These are phyloP conservation scores for Talaromyces piceae DNA, from an alignment of 2,329 filamentous ascomycete genomes.

Conservation along the genomic window DNA sequence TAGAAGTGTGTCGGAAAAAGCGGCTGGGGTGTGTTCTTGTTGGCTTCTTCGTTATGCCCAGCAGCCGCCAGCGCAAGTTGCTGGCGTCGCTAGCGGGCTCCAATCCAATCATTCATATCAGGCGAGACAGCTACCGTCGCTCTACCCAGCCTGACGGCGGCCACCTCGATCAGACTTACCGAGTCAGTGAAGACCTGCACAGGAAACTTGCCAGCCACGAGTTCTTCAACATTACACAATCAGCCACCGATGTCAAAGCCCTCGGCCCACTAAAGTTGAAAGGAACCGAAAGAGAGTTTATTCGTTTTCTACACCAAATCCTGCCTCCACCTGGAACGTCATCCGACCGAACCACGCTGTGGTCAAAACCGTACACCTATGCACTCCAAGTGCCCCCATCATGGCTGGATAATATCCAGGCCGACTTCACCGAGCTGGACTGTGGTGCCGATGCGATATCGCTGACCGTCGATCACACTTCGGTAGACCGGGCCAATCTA, in stretches of 20 bases:
- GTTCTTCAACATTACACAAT: slow-evolving; percentile 67
- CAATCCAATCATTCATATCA: slow-evolving; percentile 64
- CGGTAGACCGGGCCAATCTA: not conserved
- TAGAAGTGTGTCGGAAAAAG: slow-evolving; percentile 53
- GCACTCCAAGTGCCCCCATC: slow-evolving; percentile 57
- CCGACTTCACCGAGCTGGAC: slow-evolving; percentile 59
- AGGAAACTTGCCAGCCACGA: slow-evolving; percentile 64
- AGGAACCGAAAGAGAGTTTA: slow-evolving; percentile 59
- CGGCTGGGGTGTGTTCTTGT: slow-evolving; percentile 59
- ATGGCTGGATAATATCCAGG: slow-evolving; percentile 44
- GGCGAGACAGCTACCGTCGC: slow-evolving; percentile 58
- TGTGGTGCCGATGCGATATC: slow-evolving; percentile 63
- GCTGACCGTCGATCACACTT: slow-evolving; percentile 38
- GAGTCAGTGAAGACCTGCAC: slow-evolving; percentile 46
- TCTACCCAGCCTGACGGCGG: slow-evolving; percentile 50
- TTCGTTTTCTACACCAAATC: slow-evolving; percentile 50
- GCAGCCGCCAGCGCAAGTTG: slow-evolving; percentile 48
- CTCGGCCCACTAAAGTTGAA: slow-evolving; percentile 55
- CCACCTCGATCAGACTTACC: slow-evolving; percentile 53
- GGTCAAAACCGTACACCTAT: slow-evolving; percentile 59
- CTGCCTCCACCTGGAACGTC: slow-evolving; percentile 54
- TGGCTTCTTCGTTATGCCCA: slow-evolving; percentile 61
- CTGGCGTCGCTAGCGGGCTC: slow-evolving; percentile 56
- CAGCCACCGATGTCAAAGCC: slow-evolving; percentile 14
- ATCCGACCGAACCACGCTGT: slow-evolving; percentile 40